These are phyloP conservation scores for Cinnamomum micranthum DNA, from an alignment of 164 flowering plant genomes.

Conservation along the genomic window DNA sequence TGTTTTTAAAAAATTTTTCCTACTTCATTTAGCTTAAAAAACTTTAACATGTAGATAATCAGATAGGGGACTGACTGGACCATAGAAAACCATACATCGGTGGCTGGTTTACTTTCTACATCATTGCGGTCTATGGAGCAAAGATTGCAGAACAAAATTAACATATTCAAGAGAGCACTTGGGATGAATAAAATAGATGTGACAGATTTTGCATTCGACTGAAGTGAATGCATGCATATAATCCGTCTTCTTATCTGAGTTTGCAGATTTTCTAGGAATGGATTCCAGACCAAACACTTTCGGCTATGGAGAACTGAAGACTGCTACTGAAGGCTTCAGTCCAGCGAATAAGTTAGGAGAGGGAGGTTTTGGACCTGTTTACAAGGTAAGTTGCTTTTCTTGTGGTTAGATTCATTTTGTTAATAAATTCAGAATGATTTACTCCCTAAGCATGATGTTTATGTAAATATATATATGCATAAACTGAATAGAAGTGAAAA, in stretches of 20 bases:
- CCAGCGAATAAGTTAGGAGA: constrained; percentile 76
- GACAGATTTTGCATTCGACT: not conserved
- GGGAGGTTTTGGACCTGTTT: constrained; percentile 92
- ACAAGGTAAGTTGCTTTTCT: constrained; percentile 35
- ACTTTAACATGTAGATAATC: not conserved
- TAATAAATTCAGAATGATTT: too few relatives aligned
- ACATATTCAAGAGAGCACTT: not conserved
- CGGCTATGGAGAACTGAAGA: constrained; percentile 56
- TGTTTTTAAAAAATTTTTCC: too few relatives aligned
- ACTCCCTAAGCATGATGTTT: too few relatives aligned
- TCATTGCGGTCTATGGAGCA: not conserved
- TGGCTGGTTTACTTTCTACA: not conserved
- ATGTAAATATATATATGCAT: not conserved
- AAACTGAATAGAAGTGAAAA: too few relatives aligned
- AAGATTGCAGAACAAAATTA: too few relatives aligned
- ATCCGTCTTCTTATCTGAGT: constrained; percentile 8
- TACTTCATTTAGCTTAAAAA: not conserved
- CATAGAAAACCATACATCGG: not conserved
- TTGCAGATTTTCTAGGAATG: constrained; percentile 58
- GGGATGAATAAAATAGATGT: not conserved
- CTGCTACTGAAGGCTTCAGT: constrained; percentile 66
- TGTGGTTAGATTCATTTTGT: not conserved
- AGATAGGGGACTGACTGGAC: not conserved
- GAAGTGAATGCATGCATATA: not conserved
- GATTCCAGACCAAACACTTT: constrained; percentile 58